A percentile compares a stretch with the other conserved stretches of the same genome.
Conservation (phyloP, 1,139 yeast species). For the Debaryomyces udenii region DNA sequence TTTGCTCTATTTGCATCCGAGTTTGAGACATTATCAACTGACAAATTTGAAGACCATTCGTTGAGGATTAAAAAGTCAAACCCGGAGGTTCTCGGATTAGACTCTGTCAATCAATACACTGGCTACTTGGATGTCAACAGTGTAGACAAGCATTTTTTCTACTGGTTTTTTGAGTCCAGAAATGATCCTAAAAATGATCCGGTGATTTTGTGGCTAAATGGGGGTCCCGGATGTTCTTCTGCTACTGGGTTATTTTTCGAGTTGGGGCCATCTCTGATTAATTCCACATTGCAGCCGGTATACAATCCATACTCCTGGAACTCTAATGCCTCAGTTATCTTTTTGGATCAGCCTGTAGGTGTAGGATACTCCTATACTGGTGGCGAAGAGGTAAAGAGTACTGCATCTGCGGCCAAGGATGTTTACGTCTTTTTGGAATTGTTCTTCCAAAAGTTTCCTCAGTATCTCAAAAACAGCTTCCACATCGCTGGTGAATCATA, state of each 20-base stretch:
- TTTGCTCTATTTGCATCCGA: conserved; percentile 4
- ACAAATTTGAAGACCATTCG: conserved; percentile 36
- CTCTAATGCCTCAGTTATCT: conserved; percentile 84
- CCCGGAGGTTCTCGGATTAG: conserved; percentile 53
- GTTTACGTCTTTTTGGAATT: conserved; percentile 78
- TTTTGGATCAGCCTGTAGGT: conserved; percentile 93
- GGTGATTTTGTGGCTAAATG: conserved; percentile 63
- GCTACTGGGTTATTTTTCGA: conserved; percentile 90
- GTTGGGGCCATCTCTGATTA: conserved; percentile 82
- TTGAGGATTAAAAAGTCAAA: conserved; percentile 44
- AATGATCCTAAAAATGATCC: conserved; percentile 88
- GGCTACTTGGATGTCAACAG: conserved; percentile 63
- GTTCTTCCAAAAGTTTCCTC: conserved; percentile 74
- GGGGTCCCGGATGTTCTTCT: conserved; percentile 43
- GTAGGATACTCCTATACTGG: conserved; percentile 80
- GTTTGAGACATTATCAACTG: conserved; percentile 27
- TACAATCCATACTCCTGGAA: conserved; percentile 87
- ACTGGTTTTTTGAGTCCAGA: conserved; percentile 90
- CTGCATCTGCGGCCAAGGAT: conserved; percentile 76
- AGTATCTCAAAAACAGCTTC: conserved; percentile 59
- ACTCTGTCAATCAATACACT: conserved; percentile 62
- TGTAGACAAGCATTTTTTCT: conserved; percentile 74
- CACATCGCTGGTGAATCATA: conserved; percentile 89
- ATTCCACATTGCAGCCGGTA: conserved; percentile 65
- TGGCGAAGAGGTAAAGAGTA: conserved; percentile 55